phyloP scores from a whole-genome alignment of 2,329 filamentous ascomycete species.

The Penicillium sp. region DNA sequence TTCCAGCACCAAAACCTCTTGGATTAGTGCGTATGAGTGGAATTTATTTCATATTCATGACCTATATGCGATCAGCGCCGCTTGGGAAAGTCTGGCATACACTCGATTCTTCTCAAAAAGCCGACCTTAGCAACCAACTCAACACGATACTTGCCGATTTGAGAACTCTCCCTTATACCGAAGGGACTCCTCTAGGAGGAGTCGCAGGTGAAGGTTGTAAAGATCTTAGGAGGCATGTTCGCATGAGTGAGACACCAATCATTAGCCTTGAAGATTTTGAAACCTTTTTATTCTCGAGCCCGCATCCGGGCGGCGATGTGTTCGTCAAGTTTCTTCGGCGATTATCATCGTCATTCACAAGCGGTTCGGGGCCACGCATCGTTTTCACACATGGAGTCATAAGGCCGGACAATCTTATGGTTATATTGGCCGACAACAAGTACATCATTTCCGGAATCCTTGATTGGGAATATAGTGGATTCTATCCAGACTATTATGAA shows the following conservation, averaged over 20 bases:
- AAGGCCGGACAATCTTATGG: conserved; percentile 22
- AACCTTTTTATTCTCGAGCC: conserved; percentile 16
- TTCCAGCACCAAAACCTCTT: conserved; percentile 16
- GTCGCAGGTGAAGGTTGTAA: conserved; percentile 20
- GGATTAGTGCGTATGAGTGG: conserved; percentile 15
- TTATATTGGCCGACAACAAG: conserved; percentile 12
- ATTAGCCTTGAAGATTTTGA: conserved; percentile 14
- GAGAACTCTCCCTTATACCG: conserved; percentile 12
- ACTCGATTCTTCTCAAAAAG: conserved; percentile 14
- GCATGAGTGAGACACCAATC: conserved; percentile 15
- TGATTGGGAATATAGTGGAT: conserved; percentile 28
- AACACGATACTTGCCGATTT: conserved; percentile 15
- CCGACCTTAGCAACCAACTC: conserved; percentile 15
- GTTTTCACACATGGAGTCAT: conserved; percentile 24
- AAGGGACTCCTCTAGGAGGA: conserved; percentile 16
- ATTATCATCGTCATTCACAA: conserved; percentile 2
- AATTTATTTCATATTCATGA: conserved; percentile 20
- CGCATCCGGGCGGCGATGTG: conserved; percentile 9
- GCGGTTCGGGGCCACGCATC: not conserved
- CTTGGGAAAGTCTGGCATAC: conserved; percentile 15
- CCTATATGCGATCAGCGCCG: conserved; percentile 4
- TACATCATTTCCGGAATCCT: conserved; percentile 15
- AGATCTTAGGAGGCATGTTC: conserved; percentile 19
- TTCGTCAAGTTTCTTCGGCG: conserved; percentile 15
- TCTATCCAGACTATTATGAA: conserved; percentile 25